Conservation (phyloP, 140 eudicot species). For the Bidens hawaiensis region DNA sequence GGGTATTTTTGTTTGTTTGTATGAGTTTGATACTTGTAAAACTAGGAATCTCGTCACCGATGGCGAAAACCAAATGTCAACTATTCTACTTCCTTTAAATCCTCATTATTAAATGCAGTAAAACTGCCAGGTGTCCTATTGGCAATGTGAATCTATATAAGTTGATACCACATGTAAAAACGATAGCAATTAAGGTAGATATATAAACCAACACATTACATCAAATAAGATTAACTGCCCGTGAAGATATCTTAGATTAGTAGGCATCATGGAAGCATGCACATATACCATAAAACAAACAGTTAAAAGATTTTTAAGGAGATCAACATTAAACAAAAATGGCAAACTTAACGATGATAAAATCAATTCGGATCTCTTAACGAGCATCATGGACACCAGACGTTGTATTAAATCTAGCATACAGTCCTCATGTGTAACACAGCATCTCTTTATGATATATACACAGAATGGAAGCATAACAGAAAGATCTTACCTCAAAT, state of each 20-base stretch:
- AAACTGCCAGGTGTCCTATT: neutral
- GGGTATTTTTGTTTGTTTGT: no score
- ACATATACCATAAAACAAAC: neutral
- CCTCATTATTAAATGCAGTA: no score
- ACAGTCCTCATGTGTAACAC: neutral
- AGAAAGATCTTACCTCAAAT: neutral
- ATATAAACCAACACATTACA: conserved; percentile 9
- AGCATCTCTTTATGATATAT: neutral
- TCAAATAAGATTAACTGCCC: neutral
- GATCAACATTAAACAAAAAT: neutral
- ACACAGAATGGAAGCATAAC: neutral
- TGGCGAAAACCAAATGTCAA: no score
- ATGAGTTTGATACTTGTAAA: no score
- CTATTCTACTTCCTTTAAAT: no score
- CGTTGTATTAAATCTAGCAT: neutral
- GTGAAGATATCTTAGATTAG: conserved; percentile 8
- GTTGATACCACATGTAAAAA: no score
- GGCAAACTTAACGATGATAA: neutral
- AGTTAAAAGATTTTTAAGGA: neutral
- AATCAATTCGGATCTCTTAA: neutral
- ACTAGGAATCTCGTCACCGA: no score
- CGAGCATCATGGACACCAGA: no score
- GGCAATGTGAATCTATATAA: neutral
- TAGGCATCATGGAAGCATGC: neutral
- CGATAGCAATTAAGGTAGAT: neutral